Evolutionary conservation across 768 basidiomycete species (phyloP).

Genomic region (Phallus indusiatus): DNA sequence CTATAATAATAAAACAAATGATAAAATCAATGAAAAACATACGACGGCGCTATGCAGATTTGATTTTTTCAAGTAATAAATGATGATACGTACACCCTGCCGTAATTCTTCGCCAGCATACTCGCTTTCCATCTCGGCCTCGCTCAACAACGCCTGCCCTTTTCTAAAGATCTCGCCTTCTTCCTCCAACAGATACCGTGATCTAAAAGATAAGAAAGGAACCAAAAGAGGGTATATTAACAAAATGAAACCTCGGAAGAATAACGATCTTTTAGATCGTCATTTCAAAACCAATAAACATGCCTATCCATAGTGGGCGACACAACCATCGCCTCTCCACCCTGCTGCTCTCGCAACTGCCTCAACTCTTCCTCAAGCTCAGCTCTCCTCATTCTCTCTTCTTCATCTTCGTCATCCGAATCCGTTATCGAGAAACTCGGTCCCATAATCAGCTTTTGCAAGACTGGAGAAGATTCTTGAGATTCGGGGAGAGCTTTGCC

Average conservation of each 20-base stretch:
- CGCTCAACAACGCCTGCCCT: constrained; percentile 67
- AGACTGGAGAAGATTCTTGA: constrained; percentile 31
- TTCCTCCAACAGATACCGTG: constrained; percentile 78
- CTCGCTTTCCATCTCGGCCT: constrained; percentile 84
- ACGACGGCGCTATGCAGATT: constrained; percentile 35
- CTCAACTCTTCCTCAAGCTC: constrained; percentile 41
- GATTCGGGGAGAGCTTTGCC: constrained; percentile 59
- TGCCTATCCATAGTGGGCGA: constrained; percentile 39
- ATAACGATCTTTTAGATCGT: not conserved
- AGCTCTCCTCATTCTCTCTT: constrained; percentile 22
- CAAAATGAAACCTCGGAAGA: not conserved
- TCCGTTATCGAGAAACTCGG: constrained; percentile 46
- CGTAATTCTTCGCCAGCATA: constrained; percentile 84
- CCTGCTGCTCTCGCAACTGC: constrained; percentile 25
- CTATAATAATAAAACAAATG: constrained; percentile 26
- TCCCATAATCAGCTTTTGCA: constrained; percentile 56
- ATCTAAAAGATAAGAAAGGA: constrained; percentile 31
- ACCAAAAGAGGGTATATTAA: not conserved
- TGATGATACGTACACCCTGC: constrained; percentile 28
- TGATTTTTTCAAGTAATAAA: constrained; percentile 31
- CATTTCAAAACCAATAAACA: constrained; percentile 9
- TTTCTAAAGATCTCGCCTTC: constrained; percentile 97
- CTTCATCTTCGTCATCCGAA: constrained; percentile 27
- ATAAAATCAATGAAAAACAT: not conserved
- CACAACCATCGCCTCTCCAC: constrained; percentile 7